Conservation (phyloP, 768 basidiomycete genomes). For the Psilocybe cyanescens region DNA sequence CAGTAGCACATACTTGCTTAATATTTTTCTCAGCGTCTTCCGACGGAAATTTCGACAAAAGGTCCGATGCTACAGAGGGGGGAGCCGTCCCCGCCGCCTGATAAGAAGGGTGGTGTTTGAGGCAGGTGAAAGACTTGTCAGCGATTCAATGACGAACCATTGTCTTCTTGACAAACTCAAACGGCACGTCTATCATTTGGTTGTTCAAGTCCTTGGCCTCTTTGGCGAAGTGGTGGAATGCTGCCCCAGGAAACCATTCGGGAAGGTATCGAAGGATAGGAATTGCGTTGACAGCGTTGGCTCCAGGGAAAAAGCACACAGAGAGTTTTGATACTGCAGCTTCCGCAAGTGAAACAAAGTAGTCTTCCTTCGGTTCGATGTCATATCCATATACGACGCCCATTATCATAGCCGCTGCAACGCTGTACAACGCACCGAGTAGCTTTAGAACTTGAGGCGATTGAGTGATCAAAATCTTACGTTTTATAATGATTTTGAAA, state of each 20-base stretch:
- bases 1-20: slow-evolving; percentile 10
- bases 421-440: too few relatives aligned
- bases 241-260: slow-evolving; percentile 16
- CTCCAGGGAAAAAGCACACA: slow-evolving; percentile 11
- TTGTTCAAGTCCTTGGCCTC: slow-evolving; percentile 4
- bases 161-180: slow-evolving; percentile 11
- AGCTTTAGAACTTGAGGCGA: neutral
- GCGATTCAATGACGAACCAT: neutral
- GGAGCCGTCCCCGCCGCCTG: slow-evolving; percentile 3
- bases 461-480: slow-evolving; percentile 8
- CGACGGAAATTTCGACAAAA: neutral
- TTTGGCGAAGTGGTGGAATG: slow-evolving; percentile 4
- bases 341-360: slow-evolving; percentile 7
- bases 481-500: slow-evolving; percentile 18
- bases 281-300: slow-evolving; percentile 13
- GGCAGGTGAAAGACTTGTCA: neutral
- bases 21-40: slow-evolving; percentile 13
- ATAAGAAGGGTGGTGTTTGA: neutral
- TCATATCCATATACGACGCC: slow-evolving; percentile 20
- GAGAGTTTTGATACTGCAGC: neutral
- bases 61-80: slow-evolving; percentile 9
- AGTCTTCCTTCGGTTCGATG: slow-evolving; percentile 16
- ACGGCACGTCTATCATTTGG: slow-evolving; percentile 9
- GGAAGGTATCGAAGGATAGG: slow-evolving; percentile 18
- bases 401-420: slow-evolving; percentile 5